These are phyloP conservation scores for Castanea mollissima DNA, from an alignment of 306 rosid species.

Conservation along the genomic window DNA sequence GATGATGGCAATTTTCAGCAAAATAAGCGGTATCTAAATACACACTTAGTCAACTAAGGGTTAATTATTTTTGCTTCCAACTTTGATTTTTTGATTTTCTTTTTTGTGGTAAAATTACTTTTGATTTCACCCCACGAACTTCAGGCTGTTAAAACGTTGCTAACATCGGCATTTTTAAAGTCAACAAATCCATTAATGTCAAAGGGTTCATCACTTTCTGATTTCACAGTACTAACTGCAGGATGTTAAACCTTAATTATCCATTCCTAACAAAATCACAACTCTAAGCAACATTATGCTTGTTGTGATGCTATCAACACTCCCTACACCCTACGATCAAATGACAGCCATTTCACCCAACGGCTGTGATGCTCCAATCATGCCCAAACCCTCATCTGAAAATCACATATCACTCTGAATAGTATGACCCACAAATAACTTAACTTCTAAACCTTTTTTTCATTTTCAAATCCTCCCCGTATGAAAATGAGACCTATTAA, in stretches of 20 bases:
- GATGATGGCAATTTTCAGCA: too few relatives aligned
- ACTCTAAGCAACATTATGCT: conserved; percentile 31
- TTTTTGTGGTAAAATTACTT: neutral
- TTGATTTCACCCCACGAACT: neutral
- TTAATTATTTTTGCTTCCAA: too few relatives aligned
- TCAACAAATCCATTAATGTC: neutral
- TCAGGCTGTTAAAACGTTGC: conserved; percentile 12
- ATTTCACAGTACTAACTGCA: conserved; percentile 15
- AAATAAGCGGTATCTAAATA: too few relatives aligned
- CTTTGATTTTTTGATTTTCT: too few relatives aligned
- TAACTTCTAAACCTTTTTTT: neutral
- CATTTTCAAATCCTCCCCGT: conserved; percentile 17
- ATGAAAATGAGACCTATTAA: conserved; percentile 24
- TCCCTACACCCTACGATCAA: conserved; percentile 1
- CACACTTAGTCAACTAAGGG: too few relatives aligned
- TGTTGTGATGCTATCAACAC: conserved; percentile 5
- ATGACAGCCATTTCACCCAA: conserved; percentile 9
- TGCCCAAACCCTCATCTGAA: neutral
- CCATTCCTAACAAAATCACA: conserved; percentile 10
- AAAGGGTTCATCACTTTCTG: conserved; percentile 13
- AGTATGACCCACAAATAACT: conserved; percentile 17
- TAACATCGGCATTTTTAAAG: neutral
- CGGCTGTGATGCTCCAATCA: conserved; percentile 10
- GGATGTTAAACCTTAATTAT: conserved; percentile 41
- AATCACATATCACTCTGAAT: neutral